These are phyloP conservation scores for Heterobasidion annosum DNA, from an alignment of 1,284 basidiomycete genomes.

Conservation along the genomic window DNA sequence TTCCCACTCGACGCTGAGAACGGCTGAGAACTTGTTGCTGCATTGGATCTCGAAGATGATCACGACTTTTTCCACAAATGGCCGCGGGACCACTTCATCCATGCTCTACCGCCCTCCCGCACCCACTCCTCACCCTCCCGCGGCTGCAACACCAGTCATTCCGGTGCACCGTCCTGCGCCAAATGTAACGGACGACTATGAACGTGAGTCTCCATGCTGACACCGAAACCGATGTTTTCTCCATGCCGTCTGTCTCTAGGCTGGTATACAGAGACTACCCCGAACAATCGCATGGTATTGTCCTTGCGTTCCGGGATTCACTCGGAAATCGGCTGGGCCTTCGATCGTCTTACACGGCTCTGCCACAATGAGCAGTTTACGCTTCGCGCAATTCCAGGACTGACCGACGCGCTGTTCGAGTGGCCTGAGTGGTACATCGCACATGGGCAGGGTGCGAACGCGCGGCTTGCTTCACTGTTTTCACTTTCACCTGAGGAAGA, in stretches of 20 bases:
- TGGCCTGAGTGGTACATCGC: constrained; percentile 72
- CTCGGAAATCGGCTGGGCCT: constrained; percentile 71
- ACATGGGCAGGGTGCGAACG: constrained; percentile 35
- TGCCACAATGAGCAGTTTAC: constrained; percentile 67
- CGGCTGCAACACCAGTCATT: constrained; percentile 3
- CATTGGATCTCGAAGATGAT: constrained; percentile 9
- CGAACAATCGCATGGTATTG: constrained; percentile 75
- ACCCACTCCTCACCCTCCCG: background rate
- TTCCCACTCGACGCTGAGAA: too few species aligned
- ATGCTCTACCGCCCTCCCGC: constrained; percentile 11
- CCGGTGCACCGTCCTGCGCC: constrained; percentile 19
- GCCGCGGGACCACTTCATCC: constrained; percentile 5
- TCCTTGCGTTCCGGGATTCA: constrained; percentile 70
- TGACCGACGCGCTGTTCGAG: constrained; percentile 72
- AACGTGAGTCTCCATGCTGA: constrained; percentile 42
- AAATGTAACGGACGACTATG: constrained; percentile 64
- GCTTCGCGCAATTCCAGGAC: constrained; percentile 58
- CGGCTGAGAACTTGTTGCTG: constrained; percentile 1
- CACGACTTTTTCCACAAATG: constrained; percentile 12
- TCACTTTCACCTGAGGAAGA: constrained; percentile 39
- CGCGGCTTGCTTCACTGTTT: constrained; percentile 40
- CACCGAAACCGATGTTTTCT: background rate
- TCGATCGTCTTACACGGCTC: constrained; percentile 71
- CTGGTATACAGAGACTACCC: constrained; percentile 68
- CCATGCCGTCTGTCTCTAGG: constrained; percentile 23